These are phyloP conservation scores for Phytophthora colocasiae DNA, from an alignment of 352 stramenopile species.

Conservation along the genomic window DNA sequence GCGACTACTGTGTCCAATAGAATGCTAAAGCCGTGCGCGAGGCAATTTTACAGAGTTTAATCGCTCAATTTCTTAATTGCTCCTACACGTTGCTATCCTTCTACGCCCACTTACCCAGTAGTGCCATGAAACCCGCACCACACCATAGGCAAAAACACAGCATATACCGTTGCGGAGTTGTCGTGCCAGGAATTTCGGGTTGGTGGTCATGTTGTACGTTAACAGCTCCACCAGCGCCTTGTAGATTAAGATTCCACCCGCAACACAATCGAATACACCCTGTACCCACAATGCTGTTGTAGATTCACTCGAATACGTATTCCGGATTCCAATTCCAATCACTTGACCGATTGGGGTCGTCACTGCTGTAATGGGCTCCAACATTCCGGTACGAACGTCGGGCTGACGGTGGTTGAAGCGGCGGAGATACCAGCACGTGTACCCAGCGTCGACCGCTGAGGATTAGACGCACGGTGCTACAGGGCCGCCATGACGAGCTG, in stretches of 20 bases:
- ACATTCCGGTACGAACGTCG: too few species aligned
- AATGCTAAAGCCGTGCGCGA: too few species aligned
- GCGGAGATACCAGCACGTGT: too few species aligned
- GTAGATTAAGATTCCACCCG: constrained; percentile 75
- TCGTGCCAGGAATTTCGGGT: constrained; percentile 55
- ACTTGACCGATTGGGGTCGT: constrained; percentile 64
- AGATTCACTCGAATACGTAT: constrained; percentile 56
- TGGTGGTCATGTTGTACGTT: constrained; percentile 73
- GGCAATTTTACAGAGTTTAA: too few species aligned
- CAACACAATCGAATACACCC: constrained; percentile 66
- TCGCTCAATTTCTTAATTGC: too few species aligned
- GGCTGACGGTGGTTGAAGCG: too few species aligned
- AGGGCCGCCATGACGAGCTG: too few species aligned
- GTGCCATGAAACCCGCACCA: constrained; percentile 56
- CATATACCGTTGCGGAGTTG: constrained; percentile 32
- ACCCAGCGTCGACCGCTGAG: too few species aligned
- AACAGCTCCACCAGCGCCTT: constrained; percentile 66
- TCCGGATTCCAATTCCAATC: constrained; percentile 61
- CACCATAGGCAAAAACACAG: constrained; percentile 54
- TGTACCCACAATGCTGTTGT: constrained; percentile 59
- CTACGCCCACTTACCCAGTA: constrained; percentile 74
- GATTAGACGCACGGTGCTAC: too few species aligned
- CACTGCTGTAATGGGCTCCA: too few species aligned
- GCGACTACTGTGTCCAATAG: too few species aligned
- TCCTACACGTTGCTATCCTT: too few species aligned